Percentiles rank a stretch among this genome's conserved stretches.
phyloP scores from a whole-genome alignment of 345 rosid species.

The Bruguiera gymnorhiza region DNA sequence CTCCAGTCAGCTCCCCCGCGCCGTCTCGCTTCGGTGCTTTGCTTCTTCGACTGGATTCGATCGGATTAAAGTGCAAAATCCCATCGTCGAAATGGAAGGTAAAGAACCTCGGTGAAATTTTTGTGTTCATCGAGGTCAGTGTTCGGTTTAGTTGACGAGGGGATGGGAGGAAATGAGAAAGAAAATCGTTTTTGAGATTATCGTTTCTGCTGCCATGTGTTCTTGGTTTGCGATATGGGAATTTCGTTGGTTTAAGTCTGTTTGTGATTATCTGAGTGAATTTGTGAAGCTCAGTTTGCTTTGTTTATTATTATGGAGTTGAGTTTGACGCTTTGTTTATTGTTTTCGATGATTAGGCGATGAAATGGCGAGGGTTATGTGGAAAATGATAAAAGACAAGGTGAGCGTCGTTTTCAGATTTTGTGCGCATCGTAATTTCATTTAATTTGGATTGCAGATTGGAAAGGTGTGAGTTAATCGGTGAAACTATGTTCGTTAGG shows the following conservation, averaged over 20 bases:
- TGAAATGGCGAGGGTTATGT: conserved; percentile 93
- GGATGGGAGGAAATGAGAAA: not conserved
- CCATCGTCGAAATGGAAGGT: conserved; percentile 50
- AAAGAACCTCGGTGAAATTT: conserved; percentile 32
- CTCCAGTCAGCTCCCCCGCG: conserved; percentile 15
- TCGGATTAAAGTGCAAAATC: conserved; percentile 37
- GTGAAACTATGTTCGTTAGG: not conserved
- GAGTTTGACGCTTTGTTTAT: not conserved
- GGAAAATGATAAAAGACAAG: conserved; percentile 84
- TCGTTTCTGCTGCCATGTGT: too few relatives aligned
- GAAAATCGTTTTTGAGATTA: too few relatives aligned
- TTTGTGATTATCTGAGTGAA: not conserved
- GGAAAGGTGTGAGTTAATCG: too few relatives aligned
- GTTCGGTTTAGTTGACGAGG: not conserved
- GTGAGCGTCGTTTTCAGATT: conserved; percentile 32
- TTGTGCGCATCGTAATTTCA: not conserved
- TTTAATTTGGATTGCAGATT: too few relatives aligned
- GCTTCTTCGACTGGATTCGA: conserved; percentile 31
- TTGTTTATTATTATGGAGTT: not conserved
- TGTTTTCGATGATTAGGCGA: conserved; percentile 51
- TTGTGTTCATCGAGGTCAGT: not conserved
- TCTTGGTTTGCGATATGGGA: too few relatives aligned
- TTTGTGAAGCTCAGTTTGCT: not conserved
- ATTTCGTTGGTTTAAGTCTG: too few relatives aligned
- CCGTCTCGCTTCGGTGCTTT: conserved; percentile 33